Conservation (phyloP, 2,329 filamentous ascomycete genomes). For the Epichloe typhina region DNA sequence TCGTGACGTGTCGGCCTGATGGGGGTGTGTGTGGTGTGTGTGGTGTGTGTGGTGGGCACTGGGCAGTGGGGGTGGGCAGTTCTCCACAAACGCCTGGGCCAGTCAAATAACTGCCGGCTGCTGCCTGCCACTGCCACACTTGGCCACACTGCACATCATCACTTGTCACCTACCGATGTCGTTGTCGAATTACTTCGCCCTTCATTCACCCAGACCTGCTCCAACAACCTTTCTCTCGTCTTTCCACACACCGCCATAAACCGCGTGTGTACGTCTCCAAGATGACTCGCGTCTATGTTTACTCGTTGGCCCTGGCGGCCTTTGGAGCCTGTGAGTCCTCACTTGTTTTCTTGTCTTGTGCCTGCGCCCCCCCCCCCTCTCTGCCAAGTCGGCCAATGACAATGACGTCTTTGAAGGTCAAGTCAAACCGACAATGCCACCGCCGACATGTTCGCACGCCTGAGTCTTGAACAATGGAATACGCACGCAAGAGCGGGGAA, state of each 20-base stretch:
- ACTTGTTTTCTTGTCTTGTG: neutral
- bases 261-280: slow-evolving; percentile 2
- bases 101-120: too few species aligned
- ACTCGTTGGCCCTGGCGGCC: slow-evolving; percentile 28
- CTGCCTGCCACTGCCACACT: neutral
- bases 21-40: too few species aligned
- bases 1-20: too few species aligned
- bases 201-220: neutral
- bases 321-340: slow-evolving; percentile 28
- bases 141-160: neutral
- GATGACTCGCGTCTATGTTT: slow-evolving; percentile 33
- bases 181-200: neutral
- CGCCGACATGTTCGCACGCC: neutral
- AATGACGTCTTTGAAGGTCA: slow-evolving; percentile 11
- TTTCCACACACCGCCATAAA: neutral
- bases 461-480: too few species aligned
- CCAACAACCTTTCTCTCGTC: neutral
- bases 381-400: slow-evolving; percentile 5
- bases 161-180: neutral
- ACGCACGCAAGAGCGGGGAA: too few species aligned
- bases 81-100: too few species aligned
- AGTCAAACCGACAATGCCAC: neutral
- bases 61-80: too few species aligned
- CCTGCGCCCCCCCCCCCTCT: too few species aligned
- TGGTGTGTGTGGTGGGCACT: neutral